Conservation (phyloP, 768 basidiomycete species). For the Russula brevipes region DNA sequence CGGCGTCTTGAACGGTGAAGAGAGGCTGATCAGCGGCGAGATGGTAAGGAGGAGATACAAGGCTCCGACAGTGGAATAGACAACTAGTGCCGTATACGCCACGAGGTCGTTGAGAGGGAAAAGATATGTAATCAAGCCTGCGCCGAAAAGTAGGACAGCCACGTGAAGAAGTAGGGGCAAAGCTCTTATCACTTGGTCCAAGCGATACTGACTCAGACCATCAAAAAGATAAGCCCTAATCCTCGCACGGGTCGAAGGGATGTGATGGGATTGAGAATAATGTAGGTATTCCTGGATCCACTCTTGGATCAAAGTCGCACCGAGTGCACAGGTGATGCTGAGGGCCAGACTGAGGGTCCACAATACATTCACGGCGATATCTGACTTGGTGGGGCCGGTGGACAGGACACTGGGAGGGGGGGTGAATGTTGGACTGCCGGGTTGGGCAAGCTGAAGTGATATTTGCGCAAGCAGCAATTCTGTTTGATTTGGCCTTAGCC, state of each 20-base stretch:
- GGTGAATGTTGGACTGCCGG: not conserved
- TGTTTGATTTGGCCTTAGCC: not conserved
- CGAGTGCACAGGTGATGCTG: constrained; percentile 12
- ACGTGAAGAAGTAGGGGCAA: constrained; percentile 21
- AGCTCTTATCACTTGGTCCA: constrained; percentile 4
- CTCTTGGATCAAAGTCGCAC: constrained; percentile 10
- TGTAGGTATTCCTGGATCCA: constrained; percentile 15
- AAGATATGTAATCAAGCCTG: constrained; percentile 14
- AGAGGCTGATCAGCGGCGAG: constrained; percentile 6
- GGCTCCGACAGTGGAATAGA: not conserved
- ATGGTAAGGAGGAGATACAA: constrained; percentile 16
- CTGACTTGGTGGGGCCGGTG: not conserved
- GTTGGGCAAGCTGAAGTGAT: constrained; percentile 8
- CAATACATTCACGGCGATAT: constrained; percentile 7
- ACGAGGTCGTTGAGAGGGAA: constrained; percentile 14
- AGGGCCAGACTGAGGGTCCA: constrained; percentile 18
- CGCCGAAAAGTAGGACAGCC: constrained; percentile 20
- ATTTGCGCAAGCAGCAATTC: constrained; percentile 11
- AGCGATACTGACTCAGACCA: constrained; percentile 4
- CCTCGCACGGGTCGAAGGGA: constrained; percentile 19
- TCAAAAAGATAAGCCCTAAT: constrained; percentile 19
- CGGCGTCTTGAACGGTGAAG: constrained; percentile 24
- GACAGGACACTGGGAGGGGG: not conserved
- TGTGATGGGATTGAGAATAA: constrained; percentile 5
- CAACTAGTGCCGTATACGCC: constrained; percentile 11